Conservation (phyloP, 108 stramenopile genomes). For the Nitzschia sp. region DNA sequence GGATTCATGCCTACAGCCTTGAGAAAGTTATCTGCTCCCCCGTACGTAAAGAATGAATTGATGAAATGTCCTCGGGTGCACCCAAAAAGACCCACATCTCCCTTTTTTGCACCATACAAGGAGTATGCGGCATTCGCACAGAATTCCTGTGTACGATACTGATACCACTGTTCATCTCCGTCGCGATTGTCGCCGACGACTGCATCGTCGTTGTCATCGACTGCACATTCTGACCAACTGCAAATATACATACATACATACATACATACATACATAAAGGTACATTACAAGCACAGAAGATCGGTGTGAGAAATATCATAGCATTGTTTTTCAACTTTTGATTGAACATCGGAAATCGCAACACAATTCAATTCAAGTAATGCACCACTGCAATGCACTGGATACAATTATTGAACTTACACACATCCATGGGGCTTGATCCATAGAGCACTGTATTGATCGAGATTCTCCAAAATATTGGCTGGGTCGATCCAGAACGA, state of each 20-base stretch:
- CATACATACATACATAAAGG: constrained; percentile 17
- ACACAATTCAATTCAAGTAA: too few species aligned
- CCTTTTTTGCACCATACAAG: constrained; percentile 46
- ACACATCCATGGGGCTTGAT: constrained; percentile 39
- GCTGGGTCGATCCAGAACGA: constrained; percentile 29
- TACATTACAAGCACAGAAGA: too few species aligned
- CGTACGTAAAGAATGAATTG: constrained; percentile 62
- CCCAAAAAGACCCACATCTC: background rate
- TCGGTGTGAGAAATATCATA: too few species aligned
- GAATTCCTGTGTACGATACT: constrained; percentile 43
- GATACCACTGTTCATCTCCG: constrained; percentile 40
- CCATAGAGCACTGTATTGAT: constrained; percentile 31
- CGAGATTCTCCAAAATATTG: constrained; percentile 28
- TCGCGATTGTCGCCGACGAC: constrained; percentile 37
- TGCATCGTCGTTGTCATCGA: constrained; percentile 39
- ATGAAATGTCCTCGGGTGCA: constrained; percentile 40
- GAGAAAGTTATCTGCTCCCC: constrained; percentile 41
- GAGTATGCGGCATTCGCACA: constrained; percentile 63
- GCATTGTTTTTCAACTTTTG: too few species aligned
- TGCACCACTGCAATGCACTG: too few species aligned
- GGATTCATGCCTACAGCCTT: constrained; percentile 17
- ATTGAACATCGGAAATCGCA: too few species aligned
- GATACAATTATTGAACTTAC: constrained; percentile 10
- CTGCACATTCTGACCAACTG: constrained; percentile 46
- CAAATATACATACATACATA: constrained; percentile 19